Evolutionary conservation across 2,329 filamentous ascomycete species (phyloP).

Genomic region (Clarireedia sp.): DNA sequence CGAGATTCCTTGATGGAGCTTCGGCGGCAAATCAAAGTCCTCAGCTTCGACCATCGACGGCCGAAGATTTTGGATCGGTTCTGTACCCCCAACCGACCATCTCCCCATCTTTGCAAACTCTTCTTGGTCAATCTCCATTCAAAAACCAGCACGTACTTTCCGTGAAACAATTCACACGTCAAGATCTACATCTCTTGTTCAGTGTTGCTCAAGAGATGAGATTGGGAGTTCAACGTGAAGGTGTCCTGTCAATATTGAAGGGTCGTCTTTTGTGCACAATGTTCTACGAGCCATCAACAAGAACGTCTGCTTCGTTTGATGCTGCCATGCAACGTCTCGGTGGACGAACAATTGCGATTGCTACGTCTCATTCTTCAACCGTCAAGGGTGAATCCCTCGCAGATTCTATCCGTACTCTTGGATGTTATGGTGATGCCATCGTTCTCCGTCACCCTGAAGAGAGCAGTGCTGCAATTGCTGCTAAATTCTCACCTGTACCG

Average conservation of each 20-base stretch:
- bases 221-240: slow-evolving; percentile 84
- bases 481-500: slow-evolving; percentile 81
- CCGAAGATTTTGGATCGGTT: slow-evolving; percentile 41
- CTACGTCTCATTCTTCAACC: slow-evolving; percentile 78
- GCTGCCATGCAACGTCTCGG: slow-evolving; percentile 97
- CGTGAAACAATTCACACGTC: slow-evolving; percentile 79
- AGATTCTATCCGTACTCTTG: slow-evolving; percentile 87
- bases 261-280: slow-evolving; percentile 82
- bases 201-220: slow-evolving; percentile 98
- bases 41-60: slow-evolving; percentile 28
- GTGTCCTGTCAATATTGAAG: slow-evolving; percentile 78
- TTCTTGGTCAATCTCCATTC: slow-evolving; percentile 76
- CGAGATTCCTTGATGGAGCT: slow-evolving; percentile 32
- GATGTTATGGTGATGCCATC: slow-evolving; percentile 88
- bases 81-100: slow-evolving; percentile 43
- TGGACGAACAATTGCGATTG: slow-evolving; percentile 73
- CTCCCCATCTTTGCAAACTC: slow-evolving; percentile 57
- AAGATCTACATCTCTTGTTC: slow-evolving; percentile 88
- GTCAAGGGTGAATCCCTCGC: slow-evolving; percentile 91
- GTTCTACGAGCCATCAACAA: slow-evolving; percentile 96
- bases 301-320: slow-evolving; percentile 93
- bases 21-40: slow-evolving; percentile 19
- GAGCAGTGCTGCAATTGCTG: slow-evolving; percentile 69
- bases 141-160: slow-evolving; percentile 86
- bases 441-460: slow-evolving; percentile 92